phyloP scores from a whole-genome alignment of 441 rosid species.

The Aleurites moluccanus region DNA sequence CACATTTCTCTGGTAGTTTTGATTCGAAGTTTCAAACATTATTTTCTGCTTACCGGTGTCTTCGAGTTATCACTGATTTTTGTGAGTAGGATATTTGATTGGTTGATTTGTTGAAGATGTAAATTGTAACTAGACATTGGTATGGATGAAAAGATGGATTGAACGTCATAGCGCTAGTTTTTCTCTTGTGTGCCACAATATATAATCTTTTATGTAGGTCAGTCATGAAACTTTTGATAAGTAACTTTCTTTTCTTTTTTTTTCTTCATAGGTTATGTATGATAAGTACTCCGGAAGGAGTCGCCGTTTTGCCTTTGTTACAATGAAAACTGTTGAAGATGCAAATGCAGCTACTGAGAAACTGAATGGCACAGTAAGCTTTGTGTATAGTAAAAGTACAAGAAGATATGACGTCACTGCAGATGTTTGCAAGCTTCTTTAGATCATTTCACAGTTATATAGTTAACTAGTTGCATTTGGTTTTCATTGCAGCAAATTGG shows the following conservation, averaged over 20 bases:
- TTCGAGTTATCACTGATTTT: background rate
- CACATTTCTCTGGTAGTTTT: background rate
- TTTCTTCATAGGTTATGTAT: conserved; percentile 66
- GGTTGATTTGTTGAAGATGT: background rate
- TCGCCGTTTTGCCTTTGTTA: conserved; percentile 91
- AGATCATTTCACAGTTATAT: conserved; percentile 15
- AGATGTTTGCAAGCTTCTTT: background rate
- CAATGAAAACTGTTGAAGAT: conserved; percentile 83
- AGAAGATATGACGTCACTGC: background rate
- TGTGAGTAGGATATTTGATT: background rate
- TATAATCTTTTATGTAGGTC: background rate
- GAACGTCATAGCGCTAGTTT: background rate
- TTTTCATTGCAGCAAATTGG: conserved; percentile 54
- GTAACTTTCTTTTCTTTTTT: background rate
- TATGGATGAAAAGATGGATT: background rate
- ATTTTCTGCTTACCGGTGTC: background rate
- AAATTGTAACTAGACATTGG: background rate
- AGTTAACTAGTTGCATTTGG: conserved; percentile 10
- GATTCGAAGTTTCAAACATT: too few relatives aligned
- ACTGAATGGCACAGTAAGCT: conserved; percentile 74
- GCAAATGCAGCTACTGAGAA: conserved; percentile 78
- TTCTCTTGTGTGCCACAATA: too few relatives aligned
- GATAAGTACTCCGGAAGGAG: conserved; percentile 81
- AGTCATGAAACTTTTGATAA: background rate
- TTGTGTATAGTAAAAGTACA: conserved; percentile 4